phyloP scores from a whole-genome alignment of 345 rosid genomes.

The Citrus maxima region DNA sequence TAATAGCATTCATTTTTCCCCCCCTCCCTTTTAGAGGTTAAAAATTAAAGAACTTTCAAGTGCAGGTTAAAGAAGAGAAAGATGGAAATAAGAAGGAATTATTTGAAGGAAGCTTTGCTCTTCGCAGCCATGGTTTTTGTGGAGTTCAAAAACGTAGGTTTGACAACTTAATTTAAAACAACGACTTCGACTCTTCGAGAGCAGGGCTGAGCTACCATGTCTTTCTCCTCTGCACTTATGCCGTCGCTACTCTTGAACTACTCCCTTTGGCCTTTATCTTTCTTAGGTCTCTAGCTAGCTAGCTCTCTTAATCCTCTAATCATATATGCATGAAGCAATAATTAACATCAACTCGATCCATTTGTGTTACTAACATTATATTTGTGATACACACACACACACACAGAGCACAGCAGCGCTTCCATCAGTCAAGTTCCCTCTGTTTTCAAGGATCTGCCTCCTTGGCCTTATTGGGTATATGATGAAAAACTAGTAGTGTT shows the following conservation, averaged over 20 bases:
- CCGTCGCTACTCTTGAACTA: conserved; percentile 19
- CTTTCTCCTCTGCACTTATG: conserved; percentile 22
- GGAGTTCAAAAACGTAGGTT: conserved; percentile 26
- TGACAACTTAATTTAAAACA: conserved; percentile 32
- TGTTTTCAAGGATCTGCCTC: too few species aligned
- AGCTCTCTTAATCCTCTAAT: background rate
- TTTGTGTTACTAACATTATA: too few species aligned
- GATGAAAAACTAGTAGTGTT: too few species aligned
- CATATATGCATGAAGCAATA: too few species aligned
- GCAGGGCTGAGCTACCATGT: conserved; percentile 33
- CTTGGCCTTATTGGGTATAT: too few species aligned
- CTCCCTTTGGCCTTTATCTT: conserved; percentile 17
- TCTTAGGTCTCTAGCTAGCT: background rate
- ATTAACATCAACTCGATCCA: too few species aligned
- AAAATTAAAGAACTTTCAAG: too few species aligned
- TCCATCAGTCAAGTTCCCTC: too few species aligned
- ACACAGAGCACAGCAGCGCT: too few species aligned
- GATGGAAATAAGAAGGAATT: background rate
- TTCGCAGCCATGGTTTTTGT: conserved; percentile 29
- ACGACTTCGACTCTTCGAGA: conserved; percentile 29
- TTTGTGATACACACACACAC: too few species aligned
- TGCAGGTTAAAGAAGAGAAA: too few species aligned
- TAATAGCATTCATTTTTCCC: fast-evolving
- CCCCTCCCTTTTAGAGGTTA: too few species aligned
- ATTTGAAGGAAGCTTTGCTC: conserved; percentile 24